Evolutionary conservation across 495 filamentous ascomycete genomes (phyloP), one percentile per base, ranked within the genome.

Genomic region (Letharia lupina): DNA sequence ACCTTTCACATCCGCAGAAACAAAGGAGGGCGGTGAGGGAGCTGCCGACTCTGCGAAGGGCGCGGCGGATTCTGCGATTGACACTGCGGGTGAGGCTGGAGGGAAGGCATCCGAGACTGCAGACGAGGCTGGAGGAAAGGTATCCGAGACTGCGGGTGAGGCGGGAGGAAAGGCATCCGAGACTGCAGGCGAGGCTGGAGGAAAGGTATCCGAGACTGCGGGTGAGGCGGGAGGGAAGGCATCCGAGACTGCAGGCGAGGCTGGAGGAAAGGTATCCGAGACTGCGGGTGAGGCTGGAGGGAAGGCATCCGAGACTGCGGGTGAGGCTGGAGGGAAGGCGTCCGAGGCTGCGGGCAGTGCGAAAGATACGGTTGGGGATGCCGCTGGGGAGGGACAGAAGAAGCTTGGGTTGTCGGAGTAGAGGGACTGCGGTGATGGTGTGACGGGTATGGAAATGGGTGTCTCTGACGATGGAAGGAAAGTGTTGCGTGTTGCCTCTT

Each of bases 1-100:
- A 33, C 54, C 54, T 2, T 57, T 57, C 15, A 57, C 54, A 15
- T 37, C 54, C 9, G 33, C 54, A 16, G 54, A 57, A 6, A 57
- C 54, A 33, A 57, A 57, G 11, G 54, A 57, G 33, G 54, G 54
- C 6, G 54, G 54, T n/a, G 52, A 56, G 52, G 52, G 31, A 13
- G 23, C 23, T 10, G 48, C 48, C 2, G 48, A 28, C 7, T 10
- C 7, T 5, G 52, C 6, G 28, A 56, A 56, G 8, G 31, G 52
- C 48, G 48, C 23, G 48, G 23, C 48, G 48, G 48, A 52, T 52
- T 28, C n/a, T n/a, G 48, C 48, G n/a, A 12, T 52, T 2, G 47
- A 50, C 28, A 7, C 10, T 31, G 50, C 50, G 28, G 50, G 50
- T 0, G 50, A 54, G 50, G 50, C 28, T 4, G 50, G 50, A 10